Evolutionary conservation across 306 rosid species (phyloP), one percentile per base, ranked within the genome.

Genomic region (Neltuma alba): DNA sequence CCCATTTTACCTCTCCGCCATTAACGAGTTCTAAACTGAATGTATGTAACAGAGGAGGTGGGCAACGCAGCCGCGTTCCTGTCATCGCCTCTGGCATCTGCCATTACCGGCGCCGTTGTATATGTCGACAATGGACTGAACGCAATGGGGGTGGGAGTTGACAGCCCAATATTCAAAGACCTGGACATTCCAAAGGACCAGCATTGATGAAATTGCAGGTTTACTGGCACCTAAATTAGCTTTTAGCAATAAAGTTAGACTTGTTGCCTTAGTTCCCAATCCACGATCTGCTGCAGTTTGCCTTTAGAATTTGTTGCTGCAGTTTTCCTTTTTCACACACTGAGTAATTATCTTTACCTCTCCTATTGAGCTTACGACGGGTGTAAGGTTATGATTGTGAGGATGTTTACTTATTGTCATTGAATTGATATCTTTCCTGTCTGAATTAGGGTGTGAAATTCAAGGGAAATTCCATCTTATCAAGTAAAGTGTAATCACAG

Each of bases 81-180:
- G 83, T 87, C 90, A 74, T 94, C 97, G 41, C 93, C 92, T 0
- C 77, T 94, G 88, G 93, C 98, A 45, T 94, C 98, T 9, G 98
- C 97, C 23, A 91, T 92, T 76, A 92, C 97, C 0, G 98, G 98
- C 11, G 79, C 94, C 27, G 83, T 92, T 44, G 70, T 92, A 38
- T 94, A 92, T 5, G 97, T 92, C 0, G 97, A 94, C 87, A 90
- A 94, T 34, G 97, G 98, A n/a, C 84, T 94, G 79, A 92, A 92
- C 0, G 94, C 97, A 2, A 88, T 94, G 98, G 97, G 98, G 7
- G 97, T 94, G 1, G 97, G 97, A 76, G 92, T 91, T 42, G 97
- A 92, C 85, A 85, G 88, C 60, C 86, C 88, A 9, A 42, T 79
- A 11, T 85, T 85, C 33, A 71, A 75, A 65, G 79, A 79, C 37